Conservation (phyloP, 2,329 filamentous ascomycete species). For the Triangularia setosa region DNA sequence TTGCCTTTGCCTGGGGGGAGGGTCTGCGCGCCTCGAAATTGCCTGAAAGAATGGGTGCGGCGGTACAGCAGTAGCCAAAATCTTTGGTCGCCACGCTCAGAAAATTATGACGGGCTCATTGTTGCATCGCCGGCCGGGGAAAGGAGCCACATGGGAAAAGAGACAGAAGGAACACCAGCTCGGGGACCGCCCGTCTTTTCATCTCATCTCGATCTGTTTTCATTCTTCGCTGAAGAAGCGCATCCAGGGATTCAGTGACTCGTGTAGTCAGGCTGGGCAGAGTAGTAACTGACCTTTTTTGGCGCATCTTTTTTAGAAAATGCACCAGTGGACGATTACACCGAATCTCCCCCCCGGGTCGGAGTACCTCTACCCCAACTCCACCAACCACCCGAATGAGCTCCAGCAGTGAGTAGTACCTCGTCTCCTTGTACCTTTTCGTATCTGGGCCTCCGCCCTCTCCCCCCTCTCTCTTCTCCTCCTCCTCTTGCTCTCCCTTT, state of each 20-base stretch:
- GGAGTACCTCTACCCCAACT: constrained; percentile 52
- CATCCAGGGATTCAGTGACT: not conserved
- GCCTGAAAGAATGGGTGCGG: constrained; percentile 12
- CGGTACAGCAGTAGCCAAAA: constrained; percentile 9
- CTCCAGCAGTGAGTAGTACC: constrained; percentile 55
- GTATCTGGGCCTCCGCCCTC: constrained; percentile 22
- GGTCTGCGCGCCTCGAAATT: constrained; percentile 18
- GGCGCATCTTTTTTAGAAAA: constrained; percentile 28
- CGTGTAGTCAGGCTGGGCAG: constrained; percentile 3
- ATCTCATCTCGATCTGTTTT: not conserved
- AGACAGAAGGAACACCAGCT: not conserved
- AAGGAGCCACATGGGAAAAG: not conserved
- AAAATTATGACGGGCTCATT: constrained; percentile 19
- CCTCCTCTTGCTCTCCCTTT: constrained; percentile 23
- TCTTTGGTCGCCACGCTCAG: constrained; percentile 16
- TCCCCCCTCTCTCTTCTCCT: constrained; percentile 30
- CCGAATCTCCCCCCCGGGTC: constrained; percentile 52
- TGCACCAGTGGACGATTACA: constrained; percentile 59
- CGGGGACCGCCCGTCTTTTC: not conserved
- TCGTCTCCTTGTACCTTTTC: constrained; percentile 30
- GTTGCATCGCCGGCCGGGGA: too few species aligned
- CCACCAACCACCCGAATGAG: constrained; percentile 50
- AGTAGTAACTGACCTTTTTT: constrained; percentile 16
- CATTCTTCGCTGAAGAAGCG: not conserved
- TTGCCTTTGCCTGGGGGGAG: constrained; percentile 1